Percentiles rank a stretch among this genome's conserved stretches.
phyloP scores from a whole-genome alignment of 2,329 filamentous ascomycete genomes.

The Penicillium concentricum region DNA sequence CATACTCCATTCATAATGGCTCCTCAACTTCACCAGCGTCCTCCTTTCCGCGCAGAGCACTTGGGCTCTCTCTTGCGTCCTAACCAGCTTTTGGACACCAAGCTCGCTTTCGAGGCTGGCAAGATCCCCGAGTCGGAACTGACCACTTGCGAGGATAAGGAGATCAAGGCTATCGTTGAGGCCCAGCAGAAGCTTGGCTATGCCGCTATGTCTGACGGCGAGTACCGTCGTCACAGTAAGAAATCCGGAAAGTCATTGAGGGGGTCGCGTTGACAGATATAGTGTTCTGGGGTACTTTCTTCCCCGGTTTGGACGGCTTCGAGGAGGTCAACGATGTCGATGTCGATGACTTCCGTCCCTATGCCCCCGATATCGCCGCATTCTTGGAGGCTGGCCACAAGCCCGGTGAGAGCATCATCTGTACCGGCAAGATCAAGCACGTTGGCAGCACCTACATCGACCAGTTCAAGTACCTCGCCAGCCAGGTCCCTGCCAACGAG shows the following conservation, averaged over 20 bases:
- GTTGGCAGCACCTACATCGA: conserved; percentile 56
- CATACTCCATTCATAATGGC: conserved; percentile 26
- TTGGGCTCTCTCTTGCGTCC: conserved; percentile 70
- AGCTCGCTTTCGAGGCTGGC: conserved; percentile 58
- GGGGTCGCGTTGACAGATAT: neutral
- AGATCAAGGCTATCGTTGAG: conserved; percentile 64
- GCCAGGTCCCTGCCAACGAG: conserved; percentile 57
- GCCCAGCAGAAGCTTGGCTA: conserved; percentile 64
- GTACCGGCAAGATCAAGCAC: conserved; percentile 58
- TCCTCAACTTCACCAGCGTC: conserved; percentile 41
- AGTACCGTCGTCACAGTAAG: conserved; percentile 56
- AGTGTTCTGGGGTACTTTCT: conserved; percentile 60
- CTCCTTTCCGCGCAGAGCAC: conserved; percentile 71
- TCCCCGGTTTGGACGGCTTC: conserved; percentile 56
- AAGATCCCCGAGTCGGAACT: conserved; percentile 57
- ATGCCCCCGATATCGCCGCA: conserved; percentile 61
- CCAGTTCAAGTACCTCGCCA: conserved; percentile 61
- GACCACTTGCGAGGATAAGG: conserved; percentile 60
- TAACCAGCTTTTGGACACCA: conserved; percentile 58
- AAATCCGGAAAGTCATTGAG: neutral
- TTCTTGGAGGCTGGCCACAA: conserved; percentile 60
- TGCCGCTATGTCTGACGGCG: conserved; percentile 65
- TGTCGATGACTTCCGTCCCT: conserved; percentile 55
- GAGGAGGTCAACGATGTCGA: conserved; percentile 51
- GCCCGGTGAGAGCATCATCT: conserved; percentile 57